Conservation (phyloP, 352 stramenopile species). For the Blastocystis sp. region DNA sequence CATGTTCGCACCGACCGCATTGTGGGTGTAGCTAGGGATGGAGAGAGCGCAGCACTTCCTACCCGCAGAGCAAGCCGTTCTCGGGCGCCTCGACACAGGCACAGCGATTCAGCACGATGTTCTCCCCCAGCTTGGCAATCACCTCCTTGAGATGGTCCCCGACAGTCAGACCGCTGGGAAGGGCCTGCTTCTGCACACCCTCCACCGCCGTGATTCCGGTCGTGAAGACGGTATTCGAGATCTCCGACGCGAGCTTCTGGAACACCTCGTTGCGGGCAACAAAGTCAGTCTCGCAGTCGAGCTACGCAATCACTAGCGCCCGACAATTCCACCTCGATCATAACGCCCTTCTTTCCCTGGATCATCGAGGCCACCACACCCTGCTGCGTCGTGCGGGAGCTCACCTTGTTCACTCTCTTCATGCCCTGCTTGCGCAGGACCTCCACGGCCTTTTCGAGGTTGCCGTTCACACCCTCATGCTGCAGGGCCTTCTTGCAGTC, state of each 20-base stretch:
- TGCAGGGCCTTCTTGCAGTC: constrained; percentile 80
- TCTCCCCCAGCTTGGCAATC: constrained; percentile 70
- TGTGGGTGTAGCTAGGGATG: constrained; percentile 56
- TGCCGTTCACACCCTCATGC: constrained; percentile 73
- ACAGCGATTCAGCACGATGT: constrained; percentile 62
- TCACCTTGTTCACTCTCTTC: constrained; percentile 71
- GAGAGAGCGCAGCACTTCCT: not conserved
- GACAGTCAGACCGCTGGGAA: constrained; percentile 54
- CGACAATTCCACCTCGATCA: constrained; percentile 70
- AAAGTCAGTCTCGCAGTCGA: constrained; percentile 72
- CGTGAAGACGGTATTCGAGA: constrained; percentile 54
- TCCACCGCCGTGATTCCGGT: not conserved
- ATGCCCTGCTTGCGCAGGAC: constrained; percentile 79
- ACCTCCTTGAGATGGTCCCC: constrained; percentile 54
- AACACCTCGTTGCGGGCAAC: constrained; percentile 71
- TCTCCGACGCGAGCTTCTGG: constrained; percentile 70
- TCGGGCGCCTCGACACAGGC: not conserved
- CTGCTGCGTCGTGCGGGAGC: constrained; percentile 49
- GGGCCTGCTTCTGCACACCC: constrained; percentile 41
- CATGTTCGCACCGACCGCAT: constrained; percentile 57
- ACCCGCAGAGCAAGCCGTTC: constrained; percentile 40
- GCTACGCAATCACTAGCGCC: constrained; percentile 27
- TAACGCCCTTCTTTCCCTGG: constrained; percentile 68
- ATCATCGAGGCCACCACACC: constrained; percentile 34
- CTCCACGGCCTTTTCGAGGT: constrained; percentile 76